Evolutionary conservation across 2,329 filamentous ascomycete genomes (phyloP), one percentile per base, ranked within the genome.

Genomic region (Taxawa tesnikishii): DNA sequence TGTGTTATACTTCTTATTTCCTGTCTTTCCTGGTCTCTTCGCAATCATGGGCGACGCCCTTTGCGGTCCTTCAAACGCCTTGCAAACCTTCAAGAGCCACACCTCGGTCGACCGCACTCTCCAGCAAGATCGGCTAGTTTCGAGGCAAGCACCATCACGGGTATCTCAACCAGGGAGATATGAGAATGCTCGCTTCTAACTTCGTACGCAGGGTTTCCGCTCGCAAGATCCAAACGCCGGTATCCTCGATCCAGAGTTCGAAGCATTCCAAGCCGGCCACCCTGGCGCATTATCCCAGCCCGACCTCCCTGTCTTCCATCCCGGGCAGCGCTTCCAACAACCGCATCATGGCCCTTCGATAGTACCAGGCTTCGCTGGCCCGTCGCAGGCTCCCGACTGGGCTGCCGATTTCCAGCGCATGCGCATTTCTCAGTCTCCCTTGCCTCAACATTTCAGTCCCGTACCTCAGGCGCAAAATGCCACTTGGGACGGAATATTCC

Each of bases 11-110:
- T 16, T 11, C 5, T 12, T 9, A 23, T 19, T 15, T 4, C 6
- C 11, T 7, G 13, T 9, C 14, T n/a, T n/a, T n/a, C n/a, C n/a
- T n/a, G n/a, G n/a, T n/a, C n/a, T n/a, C 18, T 23, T 12, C n/a
- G 15, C 24, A 48, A 60, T 42, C 45, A 81, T 81, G 76, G 64
- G 71, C 32, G 75, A 81, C 47, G 66, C 70, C 44, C 61, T 82
- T 34, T 87, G 81, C 52, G 79, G 81, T 37, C 79, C 80, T 12
- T 81, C 80, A 9, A 84, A 81, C 55, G 69, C 79, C 40, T 69
- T 83, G 32, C 80, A 83, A 55, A 77, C 70, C 48, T 73, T 85
- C 50, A 70, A 79, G 46, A 75, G 79, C 46, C 79, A 84, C 53
- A 62, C 72, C 8, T 67, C 76, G 29, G 67, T 72, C 40, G 79